Conservation (phyloP, 2,329 filamentous ascomycete species). For the Xylariaceae sp. region DNA sequence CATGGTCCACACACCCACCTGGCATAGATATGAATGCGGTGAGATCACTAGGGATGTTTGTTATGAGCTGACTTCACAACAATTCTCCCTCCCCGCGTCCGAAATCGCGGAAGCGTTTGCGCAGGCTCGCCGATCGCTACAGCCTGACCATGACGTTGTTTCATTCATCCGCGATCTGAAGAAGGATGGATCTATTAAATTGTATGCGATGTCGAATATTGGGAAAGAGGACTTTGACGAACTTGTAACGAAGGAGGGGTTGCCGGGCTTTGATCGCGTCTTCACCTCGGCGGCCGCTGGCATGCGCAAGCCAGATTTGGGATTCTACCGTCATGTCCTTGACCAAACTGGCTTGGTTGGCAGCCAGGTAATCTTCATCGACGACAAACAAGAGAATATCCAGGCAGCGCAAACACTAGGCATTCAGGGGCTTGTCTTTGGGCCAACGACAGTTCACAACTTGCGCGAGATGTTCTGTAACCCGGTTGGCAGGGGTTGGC, state of each 20-base stretch:
- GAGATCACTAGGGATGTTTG: slow-evolving; percentile 28
- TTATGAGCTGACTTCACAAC: slow-evolving; percentile 23
- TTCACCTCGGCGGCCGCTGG: slow-evolving; percentile 34
- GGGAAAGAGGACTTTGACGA: slow-evolving; percentile 28
- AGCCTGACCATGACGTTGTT: slow-evolving; percentile 25
- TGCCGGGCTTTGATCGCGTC: slow-evolving; percentile 31
- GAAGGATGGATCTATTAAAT: slow-evolving; percentile 14
- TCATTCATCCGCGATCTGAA: slow-evolving; percentile 23
- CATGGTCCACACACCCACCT: slow-evolving; percentile 29
- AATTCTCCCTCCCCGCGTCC: slow-evolving; percentile 25
- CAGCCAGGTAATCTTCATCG: slow-evolving; percentile 12
- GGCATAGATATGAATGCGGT: slow-evolving; percentile 31
- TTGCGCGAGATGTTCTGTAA: background rate
- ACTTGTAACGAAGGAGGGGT: slow-evolving; percentile 20
- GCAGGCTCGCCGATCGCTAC: slow-evolving; percentile 30
- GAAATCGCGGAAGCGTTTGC: slow-evolving; percentile 25
- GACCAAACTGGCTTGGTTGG: slow-evolving; percentile 15
- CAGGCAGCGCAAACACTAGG: slow-evolving; percentile 24
- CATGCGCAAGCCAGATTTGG: slow-evolving; percentile 35
- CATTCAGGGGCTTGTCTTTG: slow-evolving; percentile 24
- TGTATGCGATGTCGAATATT: slow-evolving; percentile 35
- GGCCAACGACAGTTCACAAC: background rate
- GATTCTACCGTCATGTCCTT: slow-evolving; percentile 34
- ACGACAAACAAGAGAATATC: slow-evolving; percentile 17
- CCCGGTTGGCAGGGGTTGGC: slow-evolving; percentile 12